Evolutionary conservation across 2,329 filamentous ascomycete genomes (phyloP), one percentile per base, ranked within the genome.

Genomic region (Colletotrichum tabaci): DNA sequence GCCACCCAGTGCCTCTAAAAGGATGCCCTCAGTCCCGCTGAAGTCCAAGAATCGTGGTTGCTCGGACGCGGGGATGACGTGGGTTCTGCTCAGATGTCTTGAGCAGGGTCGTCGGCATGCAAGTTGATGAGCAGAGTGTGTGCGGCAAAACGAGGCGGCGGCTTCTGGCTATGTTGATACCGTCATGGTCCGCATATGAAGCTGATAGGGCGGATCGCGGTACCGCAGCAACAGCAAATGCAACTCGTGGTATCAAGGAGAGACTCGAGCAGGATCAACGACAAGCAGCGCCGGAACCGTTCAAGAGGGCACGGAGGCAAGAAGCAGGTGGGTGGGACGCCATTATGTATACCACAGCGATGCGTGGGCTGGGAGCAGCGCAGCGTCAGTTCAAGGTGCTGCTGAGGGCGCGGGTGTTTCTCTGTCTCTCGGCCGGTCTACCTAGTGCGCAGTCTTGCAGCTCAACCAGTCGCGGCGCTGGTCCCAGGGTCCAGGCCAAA

Each of bases 191-290:
- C 53, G 65, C 42, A 15, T 21, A 53, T 60, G 30, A 21, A 52
- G 35, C 58, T 52, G 58, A 63, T 30, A 49, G 16, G 57, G 44
- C 64, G 63, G 62, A 12, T 60, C 16, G 50, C 16, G 40, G 47
- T 62, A 63, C 47, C 35, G 61, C 40, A 55, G 49, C 49, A 63
- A 42, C 40, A 35, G 49, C 49, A 55, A 42, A 16, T 44, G 64
- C 64, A 61, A 69, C 60, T 72, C 69, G 65, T 68, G 69, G 66
- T 68, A 69, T 72, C 69, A 72, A 72, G 58, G 69, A 72, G 47
- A 72, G 69, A 69, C 69, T 68, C 66, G 65, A 72, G 69, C 60
- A 55, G 47, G 35, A 72, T 53, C 65, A 64, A 64, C 58, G 42
- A 72, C 69, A 23, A 67, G 49, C 58, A 49, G 55, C 23, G 21